A percentile compares a stretch with the other conserved stretches of the same genome.
Evolutionary conservation across 2,329 filamentous ascomycete genomes (phyloP).

Genomic region (Aspergillus pseudotamarii): DNA sequence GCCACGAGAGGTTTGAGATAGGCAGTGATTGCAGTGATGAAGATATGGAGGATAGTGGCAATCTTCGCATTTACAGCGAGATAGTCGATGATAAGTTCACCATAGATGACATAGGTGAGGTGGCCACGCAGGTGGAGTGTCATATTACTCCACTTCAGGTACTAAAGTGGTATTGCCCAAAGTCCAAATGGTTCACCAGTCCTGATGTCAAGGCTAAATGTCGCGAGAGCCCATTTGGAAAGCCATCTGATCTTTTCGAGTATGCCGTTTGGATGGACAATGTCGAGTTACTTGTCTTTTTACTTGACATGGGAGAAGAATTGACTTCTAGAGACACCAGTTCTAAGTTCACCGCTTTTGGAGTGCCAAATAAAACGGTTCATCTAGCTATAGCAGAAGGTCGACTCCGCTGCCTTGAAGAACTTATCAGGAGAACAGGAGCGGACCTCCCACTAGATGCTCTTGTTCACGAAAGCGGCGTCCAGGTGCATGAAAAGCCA

Average conservation of each 20-base stretch:
- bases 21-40: constrained; percentile 31
- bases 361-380: constrained; percentile 34
- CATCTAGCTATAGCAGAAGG: constrained; percentile 48
- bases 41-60: constrained; percentile 30
- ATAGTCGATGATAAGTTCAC: constrained; percentile 70
- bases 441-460: constrained; percentile 70
- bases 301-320: constrained; percentile 56
- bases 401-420: constrained; percentile 40
- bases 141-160: constrained; percentile 58
- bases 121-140: constrained; percentile 70
- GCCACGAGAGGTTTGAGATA: constrained; percentile 40
- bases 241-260: constrained; percentile 32
- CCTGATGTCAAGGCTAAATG: background rate
- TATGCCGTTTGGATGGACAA: constrained; percentile 60
- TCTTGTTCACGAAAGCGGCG: constrained; percentile 66
- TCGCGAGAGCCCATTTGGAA: background rate
- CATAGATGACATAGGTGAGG: constrained; percentile 72
- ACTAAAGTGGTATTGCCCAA: constrained; percentile 47
- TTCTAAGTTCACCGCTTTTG: constrained; percentile 9
- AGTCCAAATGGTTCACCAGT: constrained; percentile 25
- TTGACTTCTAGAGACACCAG: constrained; percentile 16
- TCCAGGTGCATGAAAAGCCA: constrained; percentile 65
- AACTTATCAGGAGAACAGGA: constrained; percentile 68
- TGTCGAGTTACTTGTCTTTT: constrained; percentile 54
- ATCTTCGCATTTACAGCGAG: constrained; percentile 46